Conservation (phyloP, 768 basidiomycete genomes). For the Hydnomerulius pinastri region DNA sequence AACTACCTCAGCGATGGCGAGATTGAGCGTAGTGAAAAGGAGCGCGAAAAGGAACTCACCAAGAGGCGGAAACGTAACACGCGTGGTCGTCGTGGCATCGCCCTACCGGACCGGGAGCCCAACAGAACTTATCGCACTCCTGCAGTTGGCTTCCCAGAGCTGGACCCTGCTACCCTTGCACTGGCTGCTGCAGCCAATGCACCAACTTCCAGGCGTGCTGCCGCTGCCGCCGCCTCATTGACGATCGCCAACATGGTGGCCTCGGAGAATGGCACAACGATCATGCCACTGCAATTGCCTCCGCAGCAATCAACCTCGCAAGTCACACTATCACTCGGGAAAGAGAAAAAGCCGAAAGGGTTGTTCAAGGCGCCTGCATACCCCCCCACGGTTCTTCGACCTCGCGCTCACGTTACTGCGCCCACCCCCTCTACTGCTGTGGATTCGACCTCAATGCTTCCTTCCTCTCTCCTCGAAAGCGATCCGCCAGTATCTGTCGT, state of each 20-base stretch:
- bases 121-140: constrained; percentile 90
- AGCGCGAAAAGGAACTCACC: constrained; percentile 90
- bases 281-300: constrained; percentile 43
- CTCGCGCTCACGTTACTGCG: constrained; percentile 59
- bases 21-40: constrained; percentile 85
- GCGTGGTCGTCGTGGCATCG: constrained; percentile 76
- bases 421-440: constrained; percentile 71
- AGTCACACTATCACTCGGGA: constrained; percentile 42
- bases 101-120: constrained; percentile 90
- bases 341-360: constrained; percentile 71
- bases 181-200: constrained; percentile 63
- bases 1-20: constrained; percentile 88
- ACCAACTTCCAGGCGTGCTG: constrained; percentile 76
- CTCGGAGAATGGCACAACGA: constrained; percentile 78
- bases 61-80: constrained; percentile 85
- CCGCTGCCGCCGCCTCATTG: constrained; percentile 78
- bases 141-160: constrained; percentile 80
- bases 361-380: constrained; percentile 72
- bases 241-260: constrained; percentile 94
- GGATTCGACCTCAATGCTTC: constrained; percentile 53
- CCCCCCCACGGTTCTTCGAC: constrained; percentile 53
- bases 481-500: constrained; percentile 50
- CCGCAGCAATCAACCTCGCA: constrained; percentile 40
- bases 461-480: constrained; percentile 58
- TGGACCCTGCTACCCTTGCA: constrained; percentile 71